phyloP scores from a whole-genome alignment of 495 filamentous ascomycete genomes.

The Tuber umbilicatum region DNA sequence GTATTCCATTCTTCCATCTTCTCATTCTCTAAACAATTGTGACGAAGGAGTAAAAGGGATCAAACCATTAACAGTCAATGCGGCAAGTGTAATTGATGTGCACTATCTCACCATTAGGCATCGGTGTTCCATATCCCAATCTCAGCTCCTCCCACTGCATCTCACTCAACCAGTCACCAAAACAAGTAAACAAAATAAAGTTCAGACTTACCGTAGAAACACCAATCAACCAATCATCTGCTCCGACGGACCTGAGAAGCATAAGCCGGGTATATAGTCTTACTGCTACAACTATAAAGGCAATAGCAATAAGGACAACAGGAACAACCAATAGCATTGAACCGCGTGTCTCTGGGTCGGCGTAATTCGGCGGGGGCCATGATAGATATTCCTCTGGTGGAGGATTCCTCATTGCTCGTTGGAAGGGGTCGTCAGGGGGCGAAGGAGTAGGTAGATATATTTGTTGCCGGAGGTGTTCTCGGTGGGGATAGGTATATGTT shows the following conservation, averaged over 20 bases:
- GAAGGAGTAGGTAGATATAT: no score
- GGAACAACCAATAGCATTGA: neutral
- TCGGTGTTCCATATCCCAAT: neutral
- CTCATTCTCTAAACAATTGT: neutral
- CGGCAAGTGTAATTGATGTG: neutral
- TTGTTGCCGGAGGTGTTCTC: neutral
- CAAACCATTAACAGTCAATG: neutral
- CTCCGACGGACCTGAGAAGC: neutral
- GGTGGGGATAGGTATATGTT: neutral
- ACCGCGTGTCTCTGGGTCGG: neutral
- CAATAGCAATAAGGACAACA: neutral
- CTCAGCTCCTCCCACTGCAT: neutral
- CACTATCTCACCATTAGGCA: neutral
- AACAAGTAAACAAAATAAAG: neutral
- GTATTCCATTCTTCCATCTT: neutral
- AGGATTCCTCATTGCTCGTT: neutral
- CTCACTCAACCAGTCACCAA: neutral
- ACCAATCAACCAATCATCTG: neutral
- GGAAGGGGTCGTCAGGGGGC: neutral
- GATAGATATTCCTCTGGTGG: neutral
- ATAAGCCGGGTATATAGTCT: neutral
- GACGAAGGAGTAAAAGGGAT: neutral
- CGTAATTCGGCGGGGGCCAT: neutral
- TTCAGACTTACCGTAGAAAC: neutral
- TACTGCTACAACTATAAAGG: neutral